Evolutionary conservation across 2,329 filamentous ascomycete species (phyloP).

Genomic region (Penicillium paneum): DNA sequence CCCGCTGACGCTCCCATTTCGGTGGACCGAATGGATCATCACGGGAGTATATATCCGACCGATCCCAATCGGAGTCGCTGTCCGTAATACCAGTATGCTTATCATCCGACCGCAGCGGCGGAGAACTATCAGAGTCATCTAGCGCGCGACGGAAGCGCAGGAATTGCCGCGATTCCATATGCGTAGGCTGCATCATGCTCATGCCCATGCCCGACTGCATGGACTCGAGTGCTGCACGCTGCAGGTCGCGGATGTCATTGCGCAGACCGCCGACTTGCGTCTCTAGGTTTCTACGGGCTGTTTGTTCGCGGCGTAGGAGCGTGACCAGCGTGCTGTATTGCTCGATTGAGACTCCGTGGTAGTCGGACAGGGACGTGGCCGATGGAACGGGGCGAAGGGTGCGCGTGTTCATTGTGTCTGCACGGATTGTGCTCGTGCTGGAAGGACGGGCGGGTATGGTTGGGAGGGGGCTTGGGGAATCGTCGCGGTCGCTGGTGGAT

Average conservation of each 20-base stretch:
- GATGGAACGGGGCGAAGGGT: slow-evolving; percentile 31
- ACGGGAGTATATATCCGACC: slow-evolving; percentile 11
- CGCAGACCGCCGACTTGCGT: slow-evolving; percentile 43
- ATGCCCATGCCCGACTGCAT: slow-evolving; percentile 20
- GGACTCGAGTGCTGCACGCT: slow-evolving; percentile 30
- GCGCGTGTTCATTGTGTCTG: slow-evolving; percentile 28
- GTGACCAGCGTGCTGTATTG: slow-evolving; percentile 48
- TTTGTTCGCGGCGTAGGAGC: slow-evolving; percentile 47
- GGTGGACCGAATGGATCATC: slow-evolving; percentile 26
- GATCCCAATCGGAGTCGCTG: slow-evolving; percentile 28
- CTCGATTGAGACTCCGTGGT: slow-evolving; percentile 42
- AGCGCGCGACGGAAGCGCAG: slow-evolving; percentile 28
- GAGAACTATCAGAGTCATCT: slow-evolving; percentile 18
- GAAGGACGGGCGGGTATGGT: slow-evolving; percentile 23
- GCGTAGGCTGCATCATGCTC: slow-evolving; percentile 35
- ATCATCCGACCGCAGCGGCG: slow-evolving; percentile 14
- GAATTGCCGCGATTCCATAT: slow-evolving; percentile 33
- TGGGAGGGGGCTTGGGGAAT: slow-evolving; percentile 17
- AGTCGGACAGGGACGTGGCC: slow-evolving; percentile 32
- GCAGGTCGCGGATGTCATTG: slow-evolving; percentile 39
- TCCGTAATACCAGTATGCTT: slow-evolving; percentile 14
- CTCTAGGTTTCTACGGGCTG: slow-evolving; percentile 46
- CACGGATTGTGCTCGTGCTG: slow-evolving; percentile 34
- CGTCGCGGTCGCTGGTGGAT: slow-evolving; percentile 13
- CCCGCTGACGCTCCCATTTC: slow-evolving; percentile 27